Evolutionary conservation across 2,329 filamentous ascomycete genomes (phyloP), one percentile per base, ranked within the genome.

Genomic region (Colletotrichum acutatum): DNA sequence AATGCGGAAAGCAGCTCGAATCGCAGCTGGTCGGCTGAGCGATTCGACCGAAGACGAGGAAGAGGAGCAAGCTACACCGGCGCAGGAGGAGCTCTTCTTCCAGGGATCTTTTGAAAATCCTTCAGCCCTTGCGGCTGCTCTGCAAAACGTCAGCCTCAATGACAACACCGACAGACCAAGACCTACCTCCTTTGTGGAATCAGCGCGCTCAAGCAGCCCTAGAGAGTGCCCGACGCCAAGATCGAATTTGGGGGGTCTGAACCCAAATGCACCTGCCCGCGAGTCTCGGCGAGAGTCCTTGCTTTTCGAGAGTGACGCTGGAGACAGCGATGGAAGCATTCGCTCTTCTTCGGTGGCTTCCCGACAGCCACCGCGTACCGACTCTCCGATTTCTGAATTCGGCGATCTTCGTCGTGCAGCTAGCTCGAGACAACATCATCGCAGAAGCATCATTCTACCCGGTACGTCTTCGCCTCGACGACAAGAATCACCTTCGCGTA

Each of bases 371-470:
- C 86, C 91, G 58, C 89, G 95, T 75, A 95, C 94, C 1, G 95
- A 98, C 74, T 99, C 97, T 0, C 97, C 97, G 2, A 93, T 94
- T 24, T 97, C 95, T 5, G 97, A 98, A 74, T 91, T 95, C 78
- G 92, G 93, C 65, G 89, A 91, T 76, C 85, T 98, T 26, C 90
- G 92, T 74, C 90, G 94, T 71, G 91, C 94, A 60, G 91, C 93
- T 37, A 96, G 94, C 79, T 92, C 93, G 54, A 90, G 93, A 71
- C 95, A 97, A 75, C 92, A 94, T 74, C 95, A 98, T 76, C 91
- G 97, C 58, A 92, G 93, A 77, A 98, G 96, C 79, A 87, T 98
- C 69, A 93, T 97, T 62, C 88, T 98, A 22, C 92, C 95, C 0
- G 89, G 94, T 11, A 87, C 94, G 8, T 90, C 93, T 46, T 97